Conservation (phyloP, 2,329 filamentous ascomycete genomes). For the Aspergillus sp. region DNA sequence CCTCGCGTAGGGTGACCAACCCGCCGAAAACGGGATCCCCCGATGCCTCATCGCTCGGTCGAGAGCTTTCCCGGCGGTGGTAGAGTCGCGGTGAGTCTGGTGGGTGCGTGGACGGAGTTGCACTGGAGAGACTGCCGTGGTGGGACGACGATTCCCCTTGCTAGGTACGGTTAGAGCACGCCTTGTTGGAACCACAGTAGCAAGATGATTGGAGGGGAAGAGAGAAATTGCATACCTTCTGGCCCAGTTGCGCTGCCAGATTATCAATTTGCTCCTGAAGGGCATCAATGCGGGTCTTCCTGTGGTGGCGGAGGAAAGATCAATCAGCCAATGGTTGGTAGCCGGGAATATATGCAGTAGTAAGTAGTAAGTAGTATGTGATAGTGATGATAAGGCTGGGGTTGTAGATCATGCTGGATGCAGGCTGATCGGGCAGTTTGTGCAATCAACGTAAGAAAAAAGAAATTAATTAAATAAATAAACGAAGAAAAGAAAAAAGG, state of each 20-base stretch:
- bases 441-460: too few relatives aligned
- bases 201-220: too few relatives aligned
- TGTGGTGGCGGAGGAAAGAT: neutral
- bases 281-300: slow-evolving; percentile 10
- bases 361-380: too few relatives aligned
- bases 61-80: neutral
- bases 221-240: neutral
- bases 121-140: neutral
- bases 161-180: neutral
- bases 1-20: neutral
- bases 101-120: neutral
- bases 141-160: neutral
- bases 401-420: too few relatives aligned
- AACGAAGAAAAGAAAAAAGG: too few relatives aligned
- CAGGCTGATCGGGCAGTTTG: too few relatives aligned
- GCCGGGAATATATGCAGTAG: neutral
- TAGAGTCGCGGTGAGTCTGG: neutral
- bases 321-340: neutral
- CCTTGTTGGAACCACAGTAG: too few relatives aligned
- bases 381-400: too few relatives aligned
- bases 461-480: too few relatives aligned
- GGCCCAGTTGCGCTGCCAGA: slow-evolving; percentile 2
- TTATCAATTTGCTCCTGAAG: slow-evolving; percentile 13
- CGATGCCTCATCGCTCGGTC: neutral
- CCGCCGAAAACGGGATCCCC: neutral